A percentile compares a stretch with the other conserved stretches of the same genome.
Evolutionary conservation across 164 flowering plant genomes (phyloP).

Genomic region (Santalum album): DNA sequence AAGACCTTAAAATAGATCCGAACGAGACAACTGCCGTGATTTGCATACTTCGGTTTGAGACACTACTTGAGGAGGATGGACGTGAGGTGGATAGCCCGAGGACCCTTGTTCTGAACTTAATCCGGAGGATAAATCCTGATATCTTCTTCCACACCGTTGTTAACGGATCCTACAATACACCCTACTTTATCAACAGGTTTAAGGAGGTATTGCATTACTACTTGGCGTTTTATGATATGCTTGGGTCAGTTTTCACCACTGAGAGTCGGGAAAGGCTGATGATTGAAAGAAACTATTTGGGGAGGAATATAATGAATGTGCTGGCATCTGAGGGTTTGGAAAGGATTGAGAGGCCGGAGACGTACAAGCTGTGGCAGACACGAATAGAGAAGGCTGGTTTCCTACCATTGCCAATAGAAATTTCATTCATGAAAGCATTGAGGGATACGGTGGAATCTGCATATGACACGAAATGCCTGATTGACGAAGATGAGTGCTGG

Average conservation of each 20-base stretch:
- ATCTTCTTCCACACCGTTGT: conserved; percentile 31
- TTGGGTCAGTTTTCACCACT: conserved; percentile 21
- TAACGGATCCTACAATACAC: conserved; percentile 40
- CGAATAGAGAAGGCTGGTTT: conserved; percentile 29
- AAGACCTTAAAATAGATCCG: too few species aligned
- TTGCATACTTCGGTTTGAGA: conserved; percentile 25
- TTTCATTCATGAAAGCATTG: conserved; percentile 10
- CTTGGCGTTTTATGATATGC: conserved; percentile 39
- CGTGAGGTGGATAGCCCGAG: conserved; percentile 29
- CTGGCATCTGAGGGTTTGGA: conserved; percentile 46
- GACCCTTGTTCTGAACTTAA: conserved; percentile 33
- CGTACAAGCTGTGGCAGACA: conserved; percentile 35
- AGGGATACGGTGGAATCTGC: conserved; percentile 11
- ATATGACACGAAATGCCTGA: conserved; percentile 24
- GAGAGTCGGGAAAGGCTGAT: conserved; percentile 28
- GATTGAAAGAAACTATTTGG: conserved; percentile 34
- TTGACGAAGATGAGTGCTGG: background rate
- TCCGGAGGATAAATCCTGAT: conserved; percentile 35
- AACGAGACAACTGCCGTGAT: conserved; percentile 39
- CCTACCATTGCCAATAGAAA: conserved; percentile 19
- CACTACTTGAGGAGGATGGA: conserved; percentile 47
- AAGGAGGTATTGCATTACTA: conserved; percentile 42
- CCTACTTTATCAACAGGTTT: conserved; percentile 48
- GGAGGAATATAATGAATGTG: conserved; percentile 35
- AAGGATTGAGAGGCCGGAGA: conserved; percentile 40